Evolutionary conservation across 768 basidiomycete genomes (phyloP).

Genomic region (Harrya chromipes): DNA sequence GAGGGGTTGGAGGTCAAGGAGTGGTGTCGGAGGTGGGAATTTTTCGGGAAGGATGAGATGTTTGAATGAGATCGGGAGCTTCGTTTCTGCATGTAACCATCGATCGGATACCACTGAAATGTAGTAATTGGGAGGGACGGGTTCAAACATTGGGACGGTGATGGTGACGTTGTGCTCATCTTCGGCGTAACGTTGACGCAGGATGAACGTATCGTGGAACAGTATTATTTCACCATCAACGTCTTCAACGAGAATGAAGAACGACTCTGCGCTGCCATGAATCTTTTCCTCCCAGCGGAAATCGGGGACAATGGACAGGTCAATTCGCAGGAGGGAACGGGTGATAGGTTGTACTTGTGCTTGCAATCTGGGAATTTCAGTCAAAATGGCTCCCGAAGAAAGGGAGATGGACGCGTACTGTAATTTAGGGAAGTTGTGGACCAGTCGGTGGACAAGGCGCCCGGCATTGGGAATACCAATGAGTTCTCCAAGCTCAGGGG

Average conservation of each 20-base stretch:
- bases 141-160: constrained; percentile 95
- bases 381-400: background rate
- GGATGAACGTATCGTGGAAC: constrained; percentile 90
- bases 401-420: constrained; percentile 48
- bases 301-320: constrained; percentile 93
- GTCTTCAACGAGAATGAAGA: constrained; percentile 93
- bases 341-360: constrained; percentile 98
- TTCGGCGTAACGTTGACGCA: constrained; percentile 88
- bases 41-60: constrained; percentile 97
- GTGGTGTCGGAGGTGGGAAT: constrained; percentile 88
- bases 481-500: constrained; percentile 92
- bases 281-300: constrained; percentile 98
- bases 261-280: constrained; percentile 84
- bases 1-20: constrained; percentile 89
- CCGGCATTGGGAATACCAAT: constrained; percentile 94
- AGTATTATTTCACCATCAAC: constrained; percentile 96
- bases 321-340: constrained; percentile 85
- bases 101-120: constrained; percentile 93
- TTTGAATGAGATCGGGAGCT: constrained; percentile 95
- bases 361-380: constrained; percentile 54
- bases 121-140: constrained; percentile 97
- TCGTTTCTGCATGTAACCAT: constrained; percentile 94
- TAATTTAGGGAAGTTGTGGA: constrained; percentile 95
- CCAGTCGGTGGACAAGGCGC: constrained; percentile 84
- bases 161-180: constrained; percentile 94